Base-by-base conservation (phyloP, 2,329 filamentous ascomycete species). In the Boeremia lycopersici region DNA sequence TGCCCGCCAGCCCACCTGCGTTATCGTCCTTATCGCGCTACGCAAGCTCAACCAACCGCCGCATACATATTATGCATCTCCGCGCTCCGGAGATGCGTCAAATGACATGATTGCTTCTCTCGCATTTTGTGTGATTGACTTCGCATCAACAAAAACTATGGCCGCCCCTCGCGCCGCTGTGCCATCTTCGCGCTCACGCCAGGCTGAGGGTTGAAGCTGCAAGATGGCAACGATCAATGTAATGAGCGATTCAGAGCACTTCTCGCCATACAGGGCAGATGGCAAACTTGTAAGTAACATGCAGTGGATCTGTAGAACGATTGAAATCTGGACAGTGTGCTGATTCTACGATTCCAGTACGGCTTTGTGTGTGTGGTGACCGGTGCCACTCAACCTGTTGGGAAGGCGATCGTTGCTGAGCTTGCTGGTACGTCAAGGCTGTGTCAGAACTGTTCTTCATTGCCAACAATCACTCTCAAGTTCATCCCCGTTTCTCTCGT, bases 291-390 rank as follows among this genome's bases (percentile, higher is more conserved):
- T 82, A 59, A 56, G 78, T 74, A 4, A 10, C 10, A 40, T 44
- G 2, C 4, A 29, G 10, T 17, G 1, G n/a, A 19, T 28, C 5
- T 41, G 13, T 29, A 17, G 19, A 33, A 23, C 13, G 12, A 12
- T 30, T 4, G 12, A 19, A 6, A 34, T 10, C 10, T 9, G 12
- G n/a, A 30, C n/a, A 1, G 30, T 19, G 15, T 26, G 28, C 45
- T 53, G 25, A 55, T 36, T 13, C 5, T 19, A 10, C 4, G 4
- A 29, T 17, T 39, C 11, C 57, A 85, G 79, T 85, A 87, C 70
- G 85, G 85, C 38, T 87, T 87, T 61, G 82, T 87, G 17, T 87
- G 85, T 62, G 81, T 88, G 12, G 85, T 88, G 5, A 86, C 84
- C 0, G 84, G 85, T 12, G 84, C 85, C 23, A 82, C 82, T 1